Evolutionary conservation across 129 eudicot genomes (phyloP), one percentile per base, ranked within the genome.

Genomic region (Heracleum sosnowskyi): DNA sequence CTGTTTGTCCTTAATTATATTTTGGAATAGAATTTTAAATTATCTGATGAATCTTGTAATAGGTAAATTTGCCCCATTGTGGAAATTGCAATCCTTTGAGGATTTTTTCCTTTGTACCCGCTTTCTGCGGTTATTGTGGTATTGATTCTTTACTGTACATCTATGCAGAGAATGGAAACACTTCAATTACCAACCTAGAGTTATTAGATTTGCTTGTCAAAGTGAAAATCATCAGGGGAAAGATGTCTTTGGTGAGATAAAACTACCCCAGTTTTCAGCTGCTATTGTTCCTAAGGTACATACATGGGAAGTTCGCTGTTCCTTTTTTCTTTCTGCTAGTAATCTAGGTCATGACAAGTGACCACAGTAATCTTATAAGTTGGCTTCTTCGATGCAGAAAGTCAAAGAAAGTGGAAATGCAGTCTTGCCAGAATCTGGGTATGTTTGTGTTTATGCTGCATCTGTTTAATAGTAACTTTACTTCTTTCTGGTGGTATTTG

Each of bases 241-340:
- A 74, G 83, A 88, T 76, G 85, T 87, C 36, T 78, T 79, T 36
- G 80, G 75, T 78, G 80, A 74, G 66, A 75, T 89, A 71, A 76
- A 74, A 36, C 77, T 96, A 80, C 82, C 95, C 81, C 99, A 96
- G 11, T 92, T 92, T 84, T 90, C 97, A 49, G 75, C 99, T 69
- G 97, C 96, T 70, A 41, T 82, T 44, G 97, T 92, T 87, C 99
- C 97, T 29, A 86, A 89, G 90, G 93, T 91, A 86, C 34, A 76
- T 51, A 53, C 69, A 34, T 35, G 37, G 31, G 71, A 40, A 80
- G 42, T 76, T 71, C 18, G 77, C 40, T 66, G 45, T 79, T 39
- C 31, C 35, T 33, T 35, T 45, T 57, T 18, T 29, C 70, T 36
- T 11, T 40, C 28, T 22, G 64, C 57, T 57, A 5, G 11, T 79